Evolutionary conservation across 768 basidiomycete species (phyloP), one percentile per base, ranked within the genome.

Genomic region (Boletus reticuloceps): DNA sequence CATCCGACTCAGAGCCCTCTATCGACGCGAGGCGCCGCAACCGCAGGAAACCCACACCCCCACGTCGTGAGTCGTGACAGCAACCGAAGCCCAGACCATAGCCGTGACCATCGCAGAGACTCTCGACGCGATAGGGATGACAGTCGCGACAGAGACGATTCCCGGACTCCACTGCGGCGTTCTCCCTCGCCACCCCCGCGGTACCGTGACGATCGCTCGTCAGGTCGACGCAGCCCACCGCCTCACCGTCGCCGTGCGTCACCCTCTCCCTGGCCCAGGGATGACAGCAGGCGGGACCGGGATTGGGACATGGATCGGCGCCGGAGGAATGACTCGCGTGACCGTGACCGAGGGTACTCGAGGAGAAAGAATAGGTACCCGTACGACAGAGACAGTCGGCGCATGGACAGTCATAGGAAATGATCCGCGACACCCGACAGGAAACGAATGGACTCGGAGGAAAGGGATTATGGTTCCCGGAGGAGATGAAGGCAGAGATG

Each of bases 1-100:
- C n/a, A n/a, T n/a, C n/a, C 8, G 69, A 72, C 47, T 75, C 77
- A 0, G 73, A 65, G 42, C 43, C 64, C 11, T 79, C 80, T 5
- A 73, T 70, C 27, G 66, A 66, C 55, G 60, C 69, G 12, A 56
- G 68, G 17, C 65, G 59, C 20, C 63, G 60, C 16, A 55, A 57
- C 19, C 70, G 70, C 38, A 69, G 66, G 22, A 69, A 71, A 8
- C 61, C 69, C 1, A 69, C 22, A 22, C 75, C 77, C 2, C 74
- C 72, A 31, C 65, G 63, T 14, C 63, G 58, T 14, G 65, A 59
- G 63, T 14, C 63, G 58, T 14, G 65, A 59, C 20, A 61, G 58
- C 25, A 65, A 70, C 29, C 64, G 64, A 12, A 61, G 60, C n/a
- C 56, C 59, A 1, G 66, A 63, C 34, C 31, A 67, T 40, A 50